phyloP scores from a whole-genome alignment of 2,329 filamentous ascomycete genomes.

The Pestalotiopsis sp. region DNA sequence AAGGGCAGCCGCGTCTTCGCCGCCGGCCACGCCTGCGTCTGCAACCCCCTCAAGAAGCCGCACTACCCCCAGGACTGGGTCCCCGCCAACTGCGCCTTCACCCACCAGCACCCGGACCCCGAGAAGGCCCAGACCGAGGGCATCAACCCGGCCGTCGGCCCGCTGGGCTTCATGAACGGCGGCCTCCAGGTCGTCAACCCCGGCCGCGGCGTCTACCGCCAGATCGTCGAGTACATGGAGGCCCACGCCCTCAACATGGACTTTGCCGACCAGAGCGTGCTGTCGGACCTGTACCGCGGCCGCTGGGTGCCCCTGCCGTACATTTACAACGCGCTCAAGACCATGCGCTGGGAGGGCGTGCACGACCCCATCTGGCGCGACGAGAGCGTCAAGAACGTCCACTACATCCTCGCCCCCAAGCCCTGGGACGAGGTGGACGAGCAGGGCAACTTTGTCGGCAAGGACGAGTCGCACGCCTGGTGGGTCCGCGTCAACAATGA shows the following conservation, averaged over 20 bases:
- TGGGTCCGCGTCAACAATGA: slow-evolving; percentile 52
- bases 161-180: slow-evolving; percentile 55
- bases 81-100: slow-evolving; percentile 58
- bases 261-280: slow-evolving; percentile 61
- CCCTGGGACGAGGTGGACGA: slow-evolving; percentile 57
- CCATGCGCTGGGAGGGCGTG: slow-evolving; percentile 51
- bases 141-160: slow-evolving; percentile 43
- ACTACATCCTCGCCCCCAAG: slow-evolving; percentile 62
- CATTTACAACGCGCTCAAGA: slow-evolving; percentile 64
- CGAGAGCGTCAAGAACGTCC: slow-evolving; percentile 58
- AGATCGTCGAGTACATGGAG: slow-evolving; percentile 53
- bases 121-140: slow-evolving; percentile 45
- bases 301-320: slow-evolving; percentile 61
- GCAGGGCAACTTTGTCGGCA: slow-evolving; percentile 42
- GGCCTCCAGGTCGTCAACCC: slow-evolving; percentile 60
- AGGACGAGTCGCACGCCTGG: slow-evolving; percentile 53
- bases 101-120: slow-evolving; percentile 49
- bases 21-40: slow-evolving; percentile 81
- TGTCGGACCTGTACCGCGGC: slow-evolving; percentile 54
- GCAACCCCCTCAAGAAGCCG: slow-evolving; percentile 75
- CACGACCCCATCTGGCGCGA: slow-evolving; percentile 59
- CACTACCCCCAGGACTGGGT: slow-evolving; percentile 78
- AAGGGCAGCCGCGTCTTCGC: slow-evolving; percentile 71
- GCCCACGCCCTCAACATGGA: slow-evolving; percentile 46
- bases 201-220: slow-evolving; percentile 43